Conservation (phyloP, 2,329 filamentous ascomycete species). For the Exophiala oligosperma region DNA sequence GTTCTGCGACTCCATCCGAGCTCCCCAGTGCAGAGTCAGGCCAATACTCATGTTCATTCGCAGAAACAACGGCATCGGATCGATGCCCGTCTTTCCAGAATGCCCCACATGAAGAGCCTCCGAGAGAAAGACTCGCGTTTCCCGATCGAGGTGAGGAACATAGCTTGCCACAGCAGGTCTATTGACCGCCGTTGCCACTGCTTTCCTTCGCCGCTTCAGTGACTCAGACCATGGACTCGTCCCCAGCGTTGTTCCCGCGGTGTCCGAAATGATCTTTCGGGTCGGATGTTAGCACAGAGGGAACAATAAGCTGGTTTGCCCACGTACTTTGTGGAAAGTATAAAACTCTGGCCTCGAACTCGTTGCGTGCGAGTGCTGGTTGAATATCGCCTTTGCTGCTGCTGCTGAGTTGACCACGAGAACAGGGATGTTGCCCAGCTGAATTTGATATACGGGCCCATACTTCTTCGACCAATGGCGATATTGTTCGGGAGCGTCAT, state of each 20-base stretch:
- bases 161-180: constrained; percentile 64
- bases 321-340: constrained; percentile 53
- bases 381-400: constrained; percentile 52
- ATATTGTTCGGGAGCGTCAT: constrained; percentile 57
- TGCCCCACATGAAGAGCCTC: constrained; percentile 60
- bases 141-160: constrained; percentile 61
- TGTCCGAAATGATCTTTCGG: not conserved
- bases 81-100: constrained; percentile 54
- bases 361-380: constrained; percentile 53
- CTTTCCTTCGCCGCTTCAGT: constrained; percentile 63
- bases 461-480: constrained; percentile 53
- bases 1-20: constrained; percentile 58
- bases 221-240: constrained; percentile 67
- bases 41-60: constrained; percentile 62
- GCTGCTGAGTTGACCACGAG: constrained; percentile 57
- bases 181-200: constrained; percentile 66
- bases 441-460: constrained; percentile 56
- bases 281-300: too few species aligned
- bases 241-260: constrained; percentile 65
- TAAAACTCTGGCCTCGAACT: constrained; percentile 59
- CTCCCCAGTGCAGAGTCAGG: constrained; percentile 66
- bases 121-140: constrained; percentile 61
- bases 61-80: constrained; percentile 68
- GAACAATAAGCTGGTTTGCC: too few species aligned
- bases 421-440: constrained; percentile 58